Evolutionary conservation across 208 protist genomes (phyloP).

Genomic region (Wallacemonas sp.): DNA sequence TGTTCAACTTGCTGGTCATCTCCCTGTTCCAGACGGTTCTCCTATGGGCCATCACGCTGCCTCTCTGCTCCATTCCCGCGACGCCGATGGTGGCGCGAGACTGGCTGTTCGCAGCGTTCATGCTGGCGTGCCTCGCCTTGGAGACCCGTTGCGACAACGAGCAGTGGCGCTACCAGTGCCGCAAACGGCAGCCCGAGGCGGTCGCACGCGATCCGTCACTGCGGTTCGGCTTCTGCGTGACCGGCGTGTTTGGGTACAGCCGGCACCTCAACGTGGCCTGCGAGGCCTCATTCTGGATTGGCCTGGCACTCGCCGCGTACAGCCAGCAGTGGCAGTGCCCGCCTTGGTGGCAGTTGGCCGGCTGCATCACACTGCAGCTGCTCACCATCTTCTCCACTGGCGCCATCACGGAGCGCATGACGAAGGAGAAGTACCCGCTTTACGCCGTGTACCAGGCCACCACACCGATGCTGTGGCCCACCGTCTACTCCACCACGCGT

Average conservation of each 20-base stretch:
- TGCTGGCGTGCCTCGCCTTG: slow-evolving; percentile 37
- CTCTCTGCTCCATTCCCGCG: slow-evolving; percentile 40
- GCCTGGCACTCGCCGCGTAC: slow-evolving; percentile 38
- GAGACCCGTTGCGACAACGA: slow-evolving; percentile 70
- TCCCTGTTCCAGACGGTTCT: slow-evolving; percentile 64
- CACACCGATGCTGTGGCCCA: slow-evolving; percentile 75
- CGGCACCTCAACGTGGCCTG: slow-evolving; percentile 78
- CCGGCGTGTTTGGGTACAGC: slow-evolving; percentile 71
- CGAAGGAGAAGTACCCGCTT: slow-evolving; percentile 51
- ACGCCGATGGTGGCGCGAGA: slow-evolving; percentile 25
- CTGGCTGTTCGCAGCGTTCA: slow-evolving; percentile 20
- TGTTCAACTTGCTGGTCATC: slow-evolving; percentile 75
- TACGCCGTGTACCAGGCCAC: slow-evolving; percentile 69
- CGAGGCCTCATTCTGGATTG: slow-evolving; percentile 59
- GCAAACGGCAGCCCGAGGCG: slow-evolving; percentile 22
- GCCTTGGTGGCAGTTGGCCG: slow-evolving; percentile 44
- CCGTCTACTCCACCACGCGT: slow-evolving; percentile 40
- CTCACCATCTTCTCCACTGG: slow-evolving; percentile 54
- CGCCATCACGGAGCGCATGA: slow-evolving; percentile 55
- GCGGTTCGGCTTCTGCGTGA: slow-evolving; percentile 65
- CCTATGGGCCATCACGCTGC: slow-evolving; percentile 76
- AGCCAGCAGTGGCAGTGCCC: slow-evolving; percentile 15
- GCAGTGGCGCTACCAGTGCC: slow-evolving; percentile 68
- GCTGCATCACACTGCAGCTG: slow-evolving; percentile 34
- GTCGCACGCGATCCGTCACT: slow-evolving; percentile 9